Percentiles rank a stretch among this genome's conserved stretches.
phyloP scores from a whole-genome alignment of 2,329 filamentous ascomycete species.

The Beauveria sp. region DNA sequence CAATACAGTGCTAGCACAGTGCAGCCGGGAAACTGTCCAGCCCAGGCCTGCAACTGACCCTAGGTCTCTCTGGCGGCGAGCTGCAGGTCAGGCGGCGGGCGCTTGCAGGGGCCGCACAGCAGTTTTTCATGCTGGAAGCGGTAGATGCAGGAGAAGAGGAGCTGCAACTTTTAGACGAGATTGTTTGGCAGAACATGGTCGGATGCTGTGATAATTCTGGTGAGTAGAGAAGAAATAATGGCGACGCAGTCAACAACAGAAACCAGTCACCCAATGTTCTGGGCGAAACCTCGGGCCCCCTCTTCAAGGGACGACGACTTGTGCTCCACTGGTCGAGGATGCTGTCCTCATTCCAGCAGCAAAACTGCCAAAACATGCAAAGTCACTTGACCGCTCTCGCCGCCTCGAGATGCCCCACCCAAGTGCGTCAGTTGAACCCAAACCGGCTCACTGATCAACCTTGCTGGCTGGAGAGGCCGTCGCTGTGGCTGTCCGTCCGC shows the following conservation, averaged over 20 bases:
- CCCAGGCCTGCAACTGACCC: not conserved
- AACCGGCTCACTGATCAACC: not conserved
- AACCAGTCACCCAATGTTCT: too few species aligned
- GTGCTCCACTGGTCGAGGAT: not conserved
- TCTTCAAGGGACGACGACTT: too few species aligned
- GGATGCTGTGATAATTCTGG: too few species aligned
- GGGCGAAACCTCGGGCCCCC: too few species aligned
- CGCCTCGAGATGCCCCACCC: not conserved
- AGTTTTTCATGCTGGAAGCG: not conserved
- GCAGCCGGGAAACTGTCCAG: not conserved
- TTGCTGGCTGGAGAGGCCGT: not conserved
- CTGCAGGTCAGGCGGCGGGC: slow-evolving; percentile 2
- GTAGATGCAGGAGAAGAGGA: not conserved
- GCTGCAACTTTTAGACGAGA: not conserved
- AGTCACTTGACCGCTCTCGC: slow-evolving; percentile 11
- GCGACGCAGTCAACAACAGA: too few species aligned
- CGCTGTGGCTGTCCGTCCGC: not conserved
- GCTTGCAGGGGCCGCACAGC: not conserved
- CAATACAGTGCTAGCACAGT: slow-evolving; percentile 1
- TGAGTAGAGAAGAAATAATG: too few species aligned
- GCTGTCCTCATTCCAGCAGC: slow-evolving; percentile 5
- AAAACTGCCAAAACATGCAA: not conserved
- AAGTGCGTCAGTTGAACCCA: slow-evolving; percentile 4
- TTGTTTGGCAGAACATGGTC: not conserved
- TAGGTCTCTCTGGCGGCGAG: not conserved